These are phyloP conservation scores for Chimonanthus salicifolius DNA, from an alignment of 164 flowering plant genomes.

Conservation along the genomic window DNA sequence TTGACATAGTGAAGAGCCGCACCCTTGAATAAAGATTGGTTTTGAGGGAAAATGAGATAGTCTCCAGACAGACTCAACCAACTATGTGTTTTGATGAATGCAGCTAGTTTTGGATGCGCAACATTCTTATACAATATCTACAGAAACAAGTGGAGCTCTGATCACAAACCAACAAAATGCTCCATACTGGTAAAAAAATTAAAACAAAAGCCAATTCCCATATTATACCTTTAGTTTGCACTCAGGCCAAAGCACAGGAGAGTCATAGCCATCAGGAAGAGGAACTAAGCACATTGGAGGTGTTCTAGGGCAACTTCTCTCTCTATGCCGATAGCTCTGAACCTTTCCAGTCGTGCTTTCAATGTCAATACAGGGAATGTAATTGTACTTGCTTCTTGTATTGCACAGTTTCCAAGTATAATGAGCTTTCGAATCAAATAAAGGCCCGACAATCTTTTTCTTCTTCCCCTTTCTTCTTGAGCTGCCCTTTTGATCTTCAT, in stretches of 20 bases:
- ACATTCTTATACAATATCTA: constrained; percentile 74
- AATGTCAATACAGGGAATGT: constrained; percentile 84
- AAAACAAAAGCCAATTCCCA: neutral
- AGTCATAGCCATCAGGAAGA: constrained; percentile 61
- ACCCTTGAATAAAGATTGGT: constrained; percentile 60
- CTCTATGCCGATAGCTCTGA: constrained; percentile 68
- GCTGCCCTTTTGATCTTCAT: constrained; percentile 31
- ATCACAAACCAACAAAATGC: neutral
- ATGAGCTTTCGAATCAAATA: constrained; percentile 64
- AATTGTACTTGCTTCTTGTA: constrained; percentile 78
- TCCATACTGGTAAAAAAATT: neutral
- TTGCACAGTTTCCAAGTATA: constrained; percentile 77
- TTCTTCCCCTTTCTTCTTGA: constrained; percentile 23
- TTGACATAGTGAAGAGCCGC: constrained; percentile 79
- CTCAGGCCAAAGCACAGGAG: constrained; percentile 77
- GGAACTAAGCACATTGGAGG: constrained; percentile 83
- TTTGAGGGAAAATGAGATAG: constrained; percentile 67
- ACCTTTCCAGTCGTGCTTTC: constrained; percentile 43
- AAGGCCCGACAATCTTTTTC: constrained; percentile 55
- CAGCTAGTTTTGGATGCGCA: constrained; percentile 84
- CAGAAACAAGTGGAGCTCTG: constrained; percentile 8
- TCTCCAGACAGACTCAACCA: constrained; percentile 72
- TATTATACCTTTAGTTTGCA: constrained; percentile 69
- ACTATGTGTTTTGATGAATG: constrained; percentile 48
- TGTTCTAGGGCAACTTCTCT: constrained; percentile 77